Percentiles rank a stretch among this genome's conserved stretches.
Conservation (phyloP, 805 yeast species). For the Kazachstania viticola region DNA sequence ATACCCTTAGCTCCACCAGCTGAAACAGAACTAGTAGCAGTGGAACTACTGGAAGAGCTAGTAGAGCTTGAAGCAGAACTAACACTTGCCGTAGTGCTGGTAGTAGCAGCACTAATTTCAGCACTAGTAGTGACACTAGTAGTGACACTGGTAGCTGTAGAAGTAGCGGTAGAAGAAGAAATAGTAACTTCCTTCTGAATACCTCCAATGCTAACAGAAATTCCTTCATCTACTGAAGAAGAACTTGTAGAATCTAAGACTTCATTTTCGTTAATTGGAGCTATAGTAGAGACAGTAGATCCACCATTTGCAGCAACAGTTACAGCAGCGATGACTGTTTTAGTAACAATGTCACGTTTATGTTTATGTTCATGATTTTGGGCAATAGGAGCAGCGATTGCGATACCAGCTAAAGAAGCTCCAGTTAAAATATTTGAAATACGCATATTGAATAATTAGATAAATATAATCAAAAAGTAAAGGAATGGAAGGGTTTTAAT, state of each 20-base stretch:
- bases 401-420: constrained; percentile 2
- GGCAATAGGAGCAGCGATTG: constrained; percentile 5
- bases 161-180: constrained; percentile 11
- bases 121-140: background rate
- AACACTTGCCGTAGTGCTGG: constrained; percentile 15
- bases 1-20: constrained; percentile 53
- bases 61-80: constrained; percentile 26
- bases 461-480: background rate
- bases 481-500: too few relatives aligned
- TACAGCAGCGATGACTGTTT: constrained; percentile 12
- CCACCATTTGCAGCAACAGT: background rate
- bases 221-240: too few relatives aligned
- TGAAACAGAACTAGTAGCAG: constrained; percentile 25
- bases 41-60: constrained; percentile 24
- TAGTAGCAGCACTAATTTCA: constrained; percentile 4
- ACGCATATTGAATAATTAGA: constrained; percentile 28
- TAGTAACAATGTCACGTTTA: constrained; percentile 42
- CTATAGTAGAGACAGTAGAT: constrained; percentile 7
- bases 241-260: too few relatives aligned
- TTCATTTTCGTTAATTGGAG: too few relatives aligned
- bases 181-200: too few relatives aligned
- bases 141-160: constrained; percentile 6
- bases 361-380: constrained; percentile 3
- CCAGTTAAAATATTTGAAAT: constrained; percentile 34
- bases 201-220: too few relatives aligned